Conservation (phyloP, 192 early-diverging fungal species). For the Coemansia sp. region DNA sequence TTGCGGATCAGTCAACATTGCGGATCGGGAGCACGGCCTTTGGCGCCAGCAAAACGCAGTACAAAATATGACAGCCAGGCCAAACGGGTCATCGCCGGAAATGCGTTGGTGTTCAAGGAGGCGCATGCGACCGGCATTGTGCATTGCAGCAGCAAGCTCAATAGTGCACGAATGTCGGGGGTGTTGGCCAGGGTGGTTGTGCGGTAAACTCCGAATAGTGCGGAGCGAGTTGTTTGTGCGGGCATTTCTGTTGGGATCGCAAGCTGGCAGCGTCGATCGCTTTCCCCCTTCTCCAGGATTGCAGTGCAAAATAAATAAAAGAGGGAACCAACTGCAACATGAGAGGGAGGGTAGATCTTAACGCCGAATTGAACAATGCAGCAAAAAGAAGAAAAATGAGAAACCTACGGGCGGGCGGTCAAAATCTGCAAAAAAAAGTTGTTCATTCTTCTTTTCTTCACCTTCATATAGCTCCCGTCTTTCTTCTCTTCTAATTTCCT, state of each 20-base stretch:
- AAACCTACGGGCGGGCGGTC: neutral
- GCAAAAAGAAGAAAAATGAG: neutral
- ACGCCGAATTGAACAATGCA: slow-evolving; percentile 13
- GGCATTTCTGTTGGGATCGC: neutral
- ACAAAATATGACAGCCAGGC: neutral
- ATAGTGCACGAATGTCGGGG: neutral
- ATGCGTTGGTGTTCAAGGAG: neutral
- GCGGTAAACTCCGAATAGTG: slow-evolving; percentile 12
- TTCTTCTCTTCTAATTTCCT: neutral
- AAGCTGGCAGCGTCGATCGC: slow-evolving; percentile 8
- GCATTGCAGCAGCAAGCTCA: slow-evolving; percentile 8
- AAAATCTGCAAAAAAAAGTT: slow-evolving; percentile 4
- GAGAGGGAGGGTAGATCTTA: slow-evolving; percentile 8
- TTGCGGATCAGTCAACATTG: slow-evolving; percentile 6
- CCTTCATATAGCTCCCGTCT: slow-evolving; percentile 20
- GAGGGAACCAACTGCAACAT: neutral
- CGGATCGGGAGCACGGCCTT: neutral
- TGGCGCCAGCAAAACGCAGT: neutral
- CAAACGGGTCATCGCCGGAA: neutral
- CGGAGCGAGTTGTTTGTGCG: neutral
- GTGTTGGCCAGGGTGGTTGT: neutral
- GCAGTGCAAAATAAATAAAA: neutral
- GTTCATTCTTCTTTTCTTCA: slow-evolving; percentile 15
- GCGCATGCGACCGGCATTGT: slow-evolving; percentile 14
- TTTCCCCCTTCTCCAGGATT: neutral